phyloP scores from a whole-genome alignment of 1,284 basidiomycete genomes.

The Ustilago sp. region DNA sequence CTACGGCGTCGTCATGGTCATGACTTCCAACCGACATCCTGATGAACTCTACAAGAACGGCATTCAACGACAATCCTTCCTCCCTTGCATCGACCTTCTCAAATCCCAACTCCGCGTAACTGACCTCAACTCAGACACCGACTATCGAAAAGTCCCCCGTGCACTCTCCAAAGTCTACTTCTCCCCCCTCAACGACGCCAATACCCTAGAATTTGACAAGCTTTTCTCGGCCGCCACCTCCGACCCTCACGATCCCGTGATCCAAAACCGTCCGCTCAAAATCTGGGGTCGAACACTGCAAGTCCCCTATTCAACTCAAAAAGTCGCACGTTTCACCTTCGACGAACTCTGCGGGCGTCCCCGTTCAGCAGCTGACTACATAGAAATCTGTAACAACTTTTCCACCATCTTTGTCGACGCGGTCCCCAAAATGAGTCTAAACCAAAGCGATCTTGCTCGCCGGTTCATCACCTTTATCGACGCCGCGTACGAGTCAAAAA shows the following conservation, averaged over 20 bases:
- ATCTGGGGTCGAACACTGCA: slow-evolving; percentile 88
- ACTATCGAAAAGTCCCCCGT: slow-evolving; percentile 71
- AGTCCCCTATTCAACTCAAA: slow-evolving; percentile 75
- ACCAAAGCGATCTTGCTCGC: slow-evolving; percentile 85
- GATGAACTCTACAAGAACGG: slow-evolving; percentile 99
- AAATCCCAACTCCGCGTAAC: slow-evolving; percentile 87
- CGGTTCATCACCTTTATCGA: slow-evolving; percentile 98
- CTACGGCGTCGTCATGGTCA: slow-evolving; percentile 90
- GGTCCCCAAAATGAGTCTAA: slow-evolving; percentile 85
- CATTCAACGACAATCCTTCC: slow-evolving; percentile 94
- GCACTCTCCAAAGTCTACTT: slow-evolving; percentile 89
- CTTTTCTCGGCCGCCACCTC: slow-evolving; percentile 80
- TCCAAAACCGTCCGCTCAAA: slow-evolving; percentile 77
- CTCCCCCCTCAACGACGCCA: slow-evolving; percentile 79
- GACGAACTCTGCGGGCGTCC: slow-evolving; percentile 88
- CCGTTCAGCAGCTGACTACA: slow-evolving; percentile 92
- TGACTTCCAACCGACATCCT: slow-evolving; percentile 98
- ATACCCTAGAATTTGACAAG: slow-evolving; percentile 80
- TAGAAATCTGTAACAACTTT: slow-evolving; percentile 91
- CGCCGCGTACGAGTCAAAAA: slow-evolving; percentile 73
- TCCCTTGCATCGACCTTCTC: slow-evolving; percentile 93
- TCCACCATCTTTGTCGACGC: slow-evolving; percentile 87
- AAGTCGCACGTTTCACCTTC: slow-evolving; percentile 88
- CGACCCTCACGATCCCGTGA: slow-evolving; percentile 74
- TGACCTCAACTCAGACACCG: slow-evolving; percentile 93